Base-by-base conservation (phyloP, 2,329 filamentous ascomycete genomes). In the Penicillium sp. region DNA sequence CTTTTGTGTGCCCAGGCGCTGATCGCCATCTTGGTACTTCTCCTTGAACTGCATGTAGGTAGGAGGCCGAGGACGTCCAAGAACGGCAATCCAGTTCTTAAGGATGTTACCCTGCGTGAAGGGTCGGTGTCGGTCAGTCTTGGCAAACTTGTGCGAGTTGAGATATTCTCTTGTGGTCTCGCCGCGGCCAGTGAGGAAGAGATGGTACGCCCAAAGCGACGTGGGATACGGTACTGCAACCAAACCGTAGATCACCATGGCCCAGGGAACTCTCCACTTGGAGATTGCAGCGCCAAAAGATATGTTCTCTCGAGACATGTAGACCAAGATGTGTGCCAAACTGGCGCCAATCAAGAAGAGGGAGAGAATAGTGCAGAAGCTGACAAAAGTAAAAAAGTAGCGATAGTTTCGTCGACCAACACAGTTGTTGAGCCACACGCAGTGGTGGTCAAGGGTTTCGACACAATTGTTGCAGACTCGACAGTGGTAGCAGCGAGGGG, bases 401-500 rank as follows among this genome's bases (percentile, higher is more conserved):
- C 94, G 91, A 77, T 99, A 99, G 77, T 99, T 99, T 66, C 94
- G 90, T 62, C 93, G 88, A 42, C 94, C 94, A 47, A 99, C 89
- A 66, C 94, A 99, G 73, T 99, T 99, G 77, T 99, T 99, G 60
- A 99, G 84, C 94, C 94, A 99, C 14, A 97, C 92, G 68, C 94
- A 99, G 75, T 99, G 94, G 69, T 99, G 94, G 69, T 99, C 94
- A 63, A 97, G 91, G 0, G 92, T 96, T 74, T 99, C 94, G 56
- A 99, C 85, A 72, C 94, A 99, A 73, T 95, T 97, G 75, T 99
- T 93, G 76, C 94, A 99, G 27, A 96, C 83, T 54, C 94, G 90
- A 75, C 94, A 99, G 76, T 99, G 94, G 70, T 99, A 95, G 55
- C 91, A 92, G 55, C 94, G 90, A 27, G 93, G 92, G 34, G 94